Evolutionary conservation across 208 protist genomes (phyloP).

Genomic region (Trypanosoma boissoni): DNA sequence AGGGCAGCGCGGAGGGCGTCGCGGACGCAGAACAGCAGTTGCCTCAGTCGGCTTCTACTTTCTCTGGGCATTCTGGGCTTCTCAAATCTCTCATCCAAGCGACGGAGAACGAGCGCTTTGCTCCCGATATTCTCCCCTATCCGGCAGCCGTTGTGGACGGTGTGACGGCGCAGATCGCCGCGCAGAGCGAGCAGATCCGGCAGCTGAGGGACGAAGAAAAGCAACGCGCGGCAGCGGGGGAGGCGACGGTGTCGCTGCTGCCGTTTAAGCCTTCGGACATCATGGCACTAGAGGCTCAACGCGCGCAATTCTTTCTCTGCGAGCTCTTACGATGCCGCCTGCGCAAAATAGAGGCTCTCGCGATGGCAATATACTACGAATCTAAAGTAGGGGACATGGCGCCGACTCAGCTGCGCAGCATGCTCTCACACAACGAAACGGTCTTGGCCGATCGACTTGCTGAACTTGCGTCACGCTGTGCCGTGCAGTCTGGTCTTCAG

Average conservation of each 20-base stretch:
- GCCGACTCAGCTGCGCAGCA: slow-evolving; percentile 22
- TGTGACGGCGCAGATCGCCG: slow-evolving; percentile 41
- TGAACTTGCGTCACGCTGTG: slow-evolving; percentile 26
- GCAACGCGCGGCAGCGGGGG: slow-evolving; percentile 21
- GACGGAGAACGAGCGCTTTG: slow-evolving; percentile 73
- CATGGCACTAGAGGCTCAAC: slow-evolving; percentile 71
- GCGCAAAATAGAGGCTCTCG: slow-evolving; percentile 77
- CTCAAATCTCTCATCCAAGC: slow-evolving; percentile 64
- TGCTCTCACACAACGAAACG: slow-evolving; percentile 50
- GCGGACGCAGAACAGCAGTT: slow-evolving; percentile 12
- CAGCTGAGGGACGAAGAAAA: slow-evolving; percentile 47
- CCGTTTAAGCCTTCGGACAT: slow-evolving; percentile 82
- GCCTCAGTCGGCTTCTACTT: slow-evolving; percentile 22
- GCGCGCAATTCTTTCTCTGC: slow-evolving; percentile 76
- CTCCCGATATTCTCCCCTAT: slow-evolving; percentile 81
- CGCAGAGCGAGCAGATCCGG: slow-evolving; percentile 36
- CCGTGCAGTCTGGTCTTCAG: slow-evolving; percentile 58
- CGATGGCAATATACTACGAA: slow-evolving; percentile 69
- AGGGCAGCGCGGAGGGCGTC: slow-evolving; percentile 14
- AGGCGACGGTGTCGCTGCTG: slow-evolving; percentile 44
- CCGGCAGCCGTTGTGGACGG: slow-evolving; percentile 47
- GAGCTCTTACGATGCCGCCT: slow-evolving; percentile 80
- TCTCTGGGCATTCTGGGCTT: too few species aligned
- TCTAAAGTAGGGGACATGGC: slow-evolving; percentile 16
- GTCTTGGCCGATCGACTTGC: slow-evolving; percentile 78